phyloP scores from a whole-genome alignment of 306 rosid species.

The Canavalia ensiformis region DNA sequence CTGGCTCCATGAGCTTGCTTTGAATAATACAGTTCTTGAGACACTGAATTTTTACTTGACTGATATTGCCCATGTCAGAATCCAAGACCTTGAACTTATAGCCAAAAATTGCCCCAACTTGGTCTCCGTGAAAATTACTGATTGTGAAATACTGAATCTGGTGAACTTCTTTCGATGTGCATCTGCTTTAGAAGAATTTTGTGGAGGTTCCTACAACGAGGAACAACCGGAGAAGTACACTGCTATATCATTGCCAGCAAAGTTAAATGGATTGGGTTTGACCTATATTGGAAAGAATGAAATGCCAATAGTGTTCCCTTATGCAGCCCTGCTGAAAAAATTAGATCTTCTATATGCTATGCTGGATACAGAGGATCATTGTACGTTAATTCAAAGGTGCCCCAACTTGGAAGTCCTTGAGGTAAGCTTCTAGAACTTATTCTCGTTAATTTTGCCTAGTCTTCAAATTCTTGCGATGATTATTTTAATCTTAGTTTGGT shows the following conservation, averaged over 20 bases:
- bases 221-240: constrained; percentile 64
- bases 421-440: constrained; percentile 55
- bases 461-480: constrained; percentile 31
- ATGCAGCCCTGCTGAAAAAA: constrained; percentile 68
- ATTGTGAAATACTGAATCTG: constrained; percentile 76
- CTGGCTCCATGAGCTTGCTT: constrained; percentile 92
- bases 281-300: constrained; percentile 80
- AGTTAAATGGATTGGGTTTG: constrained; percentile 75
- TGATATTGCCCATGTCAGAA: constrained; percentile 61
- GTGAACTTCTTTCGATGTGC: constrained; percentile 78
- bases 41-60: constrained; percentile 89
- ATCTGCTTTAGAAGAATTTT: constrained; percentile 76
- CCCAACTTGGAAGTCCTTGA: constrained; percentile 92
- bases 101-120: constrained; percentile 84
- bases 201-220: constrained; percentile 82
- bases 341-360: constrained; percentile 89
- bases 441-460: background rate
- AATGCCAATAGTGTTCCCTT: constrained; percentile 82
- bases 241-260: constrained; percentile 68
- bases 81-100: constrained; percentile 85
- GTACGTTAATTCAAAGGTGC: constrained; percentile 80
- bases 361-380: constrained; percentile 93
- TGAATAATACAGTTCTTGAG: constrained; percentile 85
- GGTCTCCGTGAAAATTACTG: constrained; percentile 77
- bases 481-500: constrained; percentile 6